A percentile compares a stretch with the other conserved stretches of the same genome.
Evolutionary conservation across 495 filamentous ascomycete species (phyloP).

Genomic region (Lindgomyces ingoldianus): DNA sequence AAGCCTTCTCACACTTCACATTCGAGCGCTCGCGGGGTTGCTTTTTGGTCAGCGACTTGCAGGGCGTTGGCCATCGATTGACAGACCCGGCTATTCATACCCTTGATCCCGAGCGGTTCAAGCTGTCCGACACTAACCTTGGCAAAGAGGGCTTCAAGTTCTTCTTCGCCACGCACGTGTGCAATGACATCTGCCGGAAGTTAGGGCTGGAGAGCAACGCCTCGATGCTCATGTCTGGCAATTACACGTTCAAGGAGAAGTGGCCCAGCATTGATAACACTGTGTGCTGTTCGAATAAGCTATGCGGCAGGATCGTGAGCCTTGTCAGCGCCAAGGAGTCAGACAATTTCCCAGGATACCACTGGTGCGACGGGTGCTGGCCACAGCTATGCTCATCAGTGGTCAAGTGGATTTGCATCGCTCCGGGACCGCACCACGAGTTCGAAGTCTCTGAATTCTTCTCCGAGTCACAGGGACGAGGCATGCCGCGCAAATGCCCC

Average conservation of each 20-base stretch:
- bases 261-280: constrained; percentile 36
- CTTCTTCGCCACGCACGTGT: constrained; percentile 45
- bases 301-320: constrained; percentile 43
- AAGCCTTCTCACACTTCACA: constrained; percentile 50
- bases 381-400: constrained; percentile 38
- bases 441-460: constrained; percentile 39
- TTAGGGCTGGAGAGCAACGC: constrained; percentile 44
- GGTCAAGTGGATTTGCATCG: constrained; percentile 22
- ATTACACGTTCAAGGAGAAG: constrained; percentile 33
- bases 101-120: constrained; percentile 39
- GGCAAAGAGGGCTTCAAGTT: constrained; percentile 45
- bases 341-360: constrained; percentile 30
- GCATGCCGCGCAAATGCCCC: constrained; percentile 18
- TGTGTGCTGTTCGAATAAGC: constrained; percentile 48
- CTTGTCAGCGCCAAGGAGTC: constrained; percentile 19
- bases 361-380: constrained; percentile 43
- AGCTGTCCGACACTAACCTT: constrained; percentile 39
- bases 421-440: constrained; percentile 21
- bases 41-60: constrained; percentile 44
- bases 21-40: constrained; percentile 48
- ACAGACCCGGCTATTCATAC: constrained; percentile 48
- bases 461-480: constrained; percentile 37
- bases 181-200: constrained; percentile 47
- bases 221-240: constrained; percentile 33
- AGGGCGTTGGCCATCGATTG: constrained; percentile 43